A percentile compares a stretch with the other conserved stretches of the same genome.
These are phyloP conservation scores for Gracilaria gracilis DNA, from an alignment of 23 red algal genomes.

Conservation along the genomic window DNA sequence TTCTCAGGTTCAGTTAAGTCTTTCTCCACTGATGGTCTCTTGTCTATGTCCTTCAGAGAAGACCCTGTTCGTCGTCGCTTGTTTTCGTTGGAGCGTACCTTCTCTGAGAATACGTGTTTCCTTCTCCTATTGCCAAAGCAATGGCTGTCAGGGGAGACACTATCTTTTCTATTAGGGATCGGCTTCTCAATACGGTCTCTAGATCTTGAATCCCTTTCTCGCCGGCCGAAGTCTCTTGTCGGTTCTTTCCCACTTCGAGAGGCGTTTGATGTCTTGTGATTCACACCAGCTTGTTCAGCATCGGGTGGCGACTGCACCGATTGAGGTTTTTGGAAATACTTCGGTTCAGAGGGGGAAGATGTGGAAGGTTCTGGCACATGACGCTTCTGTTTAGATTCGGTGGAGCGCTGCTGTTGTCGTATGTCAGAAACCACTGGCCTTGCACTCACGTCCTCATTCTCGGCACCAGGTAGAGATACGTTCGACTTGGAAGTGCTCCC, in stretches of 20 bases:
- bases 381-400: conserved; percentile 30
- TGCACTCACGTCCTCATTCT: background rate
- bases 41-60: conserved; percentile 9
- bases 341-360: background rate
- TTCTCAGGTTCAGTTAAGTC: conserved; percentile 13
- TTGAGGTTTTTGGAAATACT: background rate
- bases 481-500: background rate
- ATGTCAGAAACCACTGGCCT: background rate
- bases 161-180: conserved; percentile 18
- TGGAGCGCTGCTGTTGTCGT: background rate
- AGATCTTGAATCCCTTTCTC: conserved; percentile 25
- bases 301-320: background rate
- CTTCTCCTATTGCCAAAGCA: background rate
- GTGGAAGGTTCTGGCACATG: background rate
- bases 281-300: background rate
- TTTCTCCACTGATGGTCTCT: background rate
- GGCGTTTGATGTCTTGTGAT: background rate
- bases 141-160: conserved; percentile 29
- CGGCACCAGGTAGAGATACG: background rate
- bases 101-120: background rate
- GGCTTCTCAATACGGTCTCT: conserved; percentile 35
- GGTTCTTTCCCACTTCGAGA: background rate
- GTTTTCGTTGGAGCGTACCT: conserved; percentile 27
- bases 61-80: conserved; percentile 35
- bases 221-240: background rate